Conservation (phyloP, 2,329 filamentous ascomycete species). For the Ophiocordyceps camponoti-saundersi region DNA sequence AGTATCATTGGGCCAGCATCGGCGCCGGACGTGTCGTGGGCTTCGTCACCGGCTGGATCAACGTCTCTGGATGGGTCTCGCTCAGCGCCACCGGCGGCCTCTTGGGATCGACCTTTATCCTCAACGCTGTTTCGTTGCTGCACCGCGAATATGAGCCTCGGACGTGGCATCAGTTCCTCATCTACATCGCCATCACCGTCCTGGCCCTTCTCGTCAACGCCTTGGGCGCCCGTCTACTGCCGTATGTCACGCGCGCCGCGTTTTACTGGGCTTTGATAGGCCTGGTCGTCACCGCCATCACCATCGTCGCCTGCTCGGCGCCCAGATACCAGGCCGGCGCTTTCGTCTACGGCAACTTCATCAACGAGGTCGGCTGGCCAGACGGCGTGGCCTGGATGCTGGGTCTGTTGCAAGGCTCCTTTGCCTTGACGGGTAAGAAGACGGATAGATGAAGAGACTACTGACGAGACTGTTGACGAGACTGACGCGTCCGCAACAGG, state of each 20-base stretch:
- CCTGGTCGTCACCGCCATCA: slow-evolving; percentile 54
- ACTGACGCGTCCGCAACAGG: slow-evolving; percentile 7
- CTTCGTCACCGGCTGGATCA: slow-evolving; percentile 60
- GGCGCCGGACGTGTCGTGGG: slow-evolving; percentile 44
- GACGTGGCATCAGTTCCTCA: slow-evolving; percentile 56
- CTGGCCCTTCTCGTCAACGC: slow-evolving; percentile 47
- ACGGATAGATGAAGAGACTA: neutral
- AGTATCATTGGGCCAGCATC: slow-evolving; percentile 58
- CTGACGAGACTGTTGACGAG: neutral
- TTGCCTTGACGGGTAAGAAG: slow-evolving; percentile 22
- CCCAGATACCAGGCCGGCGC: slow-evolving; percentile 45
- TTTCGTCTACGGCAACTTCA: slow-evolving; percentile 51
- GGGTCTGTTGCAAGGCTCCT: slow-evolving; percentile 34
- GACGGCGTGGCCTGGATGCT: slow-evolving; percentile 44
- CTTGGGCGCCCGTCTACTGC: slow-evolving; percentile 38
- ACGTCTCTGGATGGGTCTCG: slow-evolving; percentile 54
- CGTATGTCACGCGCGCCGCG: slow-evolving; percentile 48
- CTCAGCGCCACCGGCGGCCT: slow-evolving; percentile 52
- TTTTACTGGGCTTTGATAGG: slow-evolving; percentile 56
- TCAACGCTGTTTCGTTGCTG: slow-evolving; percentile 47
- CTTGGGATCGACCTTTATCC: slow-evolving; percentile 48
- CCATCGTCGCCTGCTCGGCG: slow-evolving; percentile 46
- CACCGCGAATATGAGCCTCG: slow-evolving; percentile 37
- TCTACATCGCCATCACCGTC: slow-evolving; percentile 49
- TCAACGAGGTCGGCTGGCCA: slow-evolving; percentile 54